Evolutionary conservation across 2,329 filamentous ascomycete genomes (phyloP).

Genomic region (Colletotrichum phormii): DNA sequence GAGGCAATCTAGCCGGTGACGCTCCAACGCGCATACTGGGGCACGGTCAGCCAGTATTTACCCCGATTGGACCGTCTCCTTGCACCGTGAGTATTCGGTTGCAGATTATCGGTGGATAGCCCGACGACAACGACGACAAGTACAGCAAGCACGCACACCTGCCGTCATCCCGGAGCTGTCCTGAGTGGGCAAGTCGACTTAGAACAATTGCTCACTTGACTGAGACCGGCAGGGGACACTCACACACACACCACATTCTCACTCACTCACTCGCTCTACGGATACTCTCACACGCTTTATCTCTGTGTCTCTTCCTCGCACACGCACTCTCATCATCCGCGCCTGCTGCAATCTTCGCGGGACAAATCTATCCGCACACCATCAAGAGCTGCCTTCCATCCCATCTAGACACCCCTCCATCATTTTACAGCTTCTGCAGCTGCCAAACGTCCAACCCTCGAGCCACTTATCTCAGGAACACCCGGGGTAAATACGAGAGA

Average conservation of each 20-base stretch:
- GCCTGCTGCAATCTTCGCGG: conserved; percentile 2
- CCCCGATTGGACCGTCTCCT: conserved; percentile 32
- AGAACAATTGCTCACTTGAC: conserved; percentile 30
- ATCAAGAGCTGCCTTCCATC: conserved; percentile 2
- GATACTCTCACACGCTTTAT: conserved; percentile 1
- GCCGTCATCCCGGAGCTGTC: conserved; percentile 27
- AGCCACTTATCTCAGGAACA: conserved; percentile 34
- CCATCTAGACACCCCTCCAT: conserved; percentile 23
- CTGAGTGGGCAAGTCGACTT: conserved; percentile 34
- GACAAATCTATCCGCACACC: conserved; percentile 27
- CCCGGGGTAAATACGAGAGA: conserved; percentile 17
- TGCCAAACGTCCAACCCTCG: conserved; percentile 25
- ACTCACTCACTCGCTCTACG: background rate
- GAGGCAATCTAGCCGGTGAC: conserved; percentile 21
- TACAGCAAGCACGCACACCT: conserved; percentile 31
- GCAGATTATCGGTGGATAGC: conserved; percentile 28
- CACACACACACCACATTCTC: conserved; percentile 3
- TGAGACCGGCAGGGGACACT: conserved; percentile 26
- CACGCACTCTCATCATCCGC: conserved; percentile 8
- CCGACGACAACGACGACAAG: conserved; percentile 25
- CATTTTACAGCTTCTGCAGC: conserved; percentile 31
- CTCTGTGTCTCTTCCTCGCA: background rate
- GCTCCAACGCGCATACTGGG: conserved; percentile 12
- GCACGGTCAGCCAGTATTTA: conserved; percentile 25
- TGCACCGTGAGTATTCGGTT: conserved; percentile 19